Base-by-base conservation (phyloP, 2,329 filamentous ascomycete species). In the Penicillium palitans region DNA sequence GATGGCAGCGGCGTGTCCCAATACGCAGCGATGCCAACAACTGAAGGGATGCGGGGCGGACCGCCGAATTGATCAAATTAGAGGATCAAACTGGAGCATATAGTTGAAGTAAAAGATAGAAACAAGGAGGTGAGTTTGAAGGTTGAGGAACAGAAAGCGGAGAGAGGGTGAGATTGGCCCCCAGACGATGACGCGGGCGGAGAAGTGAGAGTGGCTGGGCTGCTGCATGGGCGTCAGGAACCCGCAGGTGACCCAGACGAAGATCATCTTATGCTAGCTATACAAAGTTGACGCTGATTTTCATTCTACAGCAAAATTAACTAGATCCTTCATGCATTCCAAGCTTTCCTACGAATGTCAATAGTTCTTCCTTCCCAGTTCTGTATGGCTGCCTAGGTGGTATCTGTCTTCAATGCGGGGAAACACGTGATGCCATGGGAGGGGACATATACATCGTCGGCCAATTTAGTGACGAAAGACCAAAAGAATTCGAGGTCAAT, bases 101-200 rank as follows among this genome's bases (percentile, higher is more conserved):
- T 39, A 33, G 48, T 29, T 31, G 42, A 27, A 39, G 9, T n/a
- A 25, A 59, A n/a, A 42, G 31, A 27, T 39, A 46, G 51, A 33
- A 47, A 46, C 59, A 49, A 33, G 50, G 39, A 42, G 52, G 24
- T 40, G 45, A 46, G 53, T 33, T 39, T 27, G 50, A 46, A 56
- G 55, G 55, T 53, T 41, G 52, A 52, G 40, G 56, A 39, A 49
- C 52, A 56, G 56, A 31, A 42, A 61, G 58, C 53, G 58, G 60
- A 67, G 64, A 59, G 27, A 52, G 12, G 54, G 57, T 57, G 53
- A 64, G 56, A 59, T 60, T 61, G 58, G 60, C 61, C 63, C 58
- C 61, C 58, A 27, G 49, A 52, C 63, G 68, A 72, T 71, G 70
- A 71, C 70, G 69, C 66, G 70, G 68, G 68, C 65, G 69, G 70